phyloP scores from a whole-genome alignment of 805 yeast species.

The Wickerhamiella shivajii region DNA sequence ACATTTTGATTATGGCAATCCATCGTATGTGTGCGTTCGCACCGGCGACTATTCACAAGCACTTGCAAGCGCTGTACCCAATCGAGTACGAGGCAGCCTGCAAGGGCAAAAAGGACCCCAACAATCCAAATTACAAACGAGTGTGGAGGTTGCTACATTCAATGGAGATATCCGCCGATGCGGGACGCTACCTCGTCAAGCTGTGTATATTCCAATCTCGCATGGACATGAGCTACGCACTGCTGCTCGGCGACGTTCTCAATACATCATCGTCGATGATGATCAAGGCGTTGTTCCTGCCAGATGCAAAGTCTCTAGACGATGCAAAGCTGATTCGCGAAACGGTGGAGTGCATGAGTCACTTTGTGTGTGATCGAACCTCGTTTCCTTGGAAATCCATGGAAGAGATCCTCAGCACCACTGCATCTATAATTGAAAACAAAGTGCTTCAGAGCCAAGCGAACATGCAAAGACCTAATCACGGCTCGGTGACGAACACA shows the following conservation, averaged over 20 bases:
- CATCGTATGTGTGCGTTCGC: conserved; percentile 17
- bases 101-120: background rate
- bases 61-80: conserved; percentile 6
- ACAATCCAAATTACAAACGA: conserved; percentile 2
- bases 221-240: background rate
- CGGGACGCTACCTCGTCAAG: conserved; percentile 3
- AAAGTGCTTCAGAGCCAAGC: background rate
- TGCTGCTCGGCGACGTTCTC: conserved; percentile 1
- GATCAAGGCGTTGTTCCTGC: conserved; percentile 5
- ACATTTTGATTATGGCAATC: conserved; percentile 11
- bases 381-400: background rate
- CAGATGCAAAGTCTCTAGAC: conserved; percentile 4
- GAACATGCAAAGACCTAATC: background rate
- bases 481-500: background rate
- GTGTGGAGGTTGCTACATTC: conserved; percentile 3
- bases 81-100: background rate
- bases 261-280: conserved; percentile 3
- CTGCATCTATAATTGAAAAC: conserved; percentile 4
- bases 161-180: conserved; percentile 5
- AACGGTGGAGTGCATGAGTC: background rate
- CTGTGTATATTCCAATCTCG: conserved; percentile 1
- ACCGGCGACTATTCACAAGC: conserved; percentile 12
- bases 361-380: background rate
- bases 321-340: conserved; percentile 5
- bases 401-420: background rate